Conservation (phyloP, 2,329 filamentous ascomycete genomes). For the Fusarium ramigenum region DNA sequence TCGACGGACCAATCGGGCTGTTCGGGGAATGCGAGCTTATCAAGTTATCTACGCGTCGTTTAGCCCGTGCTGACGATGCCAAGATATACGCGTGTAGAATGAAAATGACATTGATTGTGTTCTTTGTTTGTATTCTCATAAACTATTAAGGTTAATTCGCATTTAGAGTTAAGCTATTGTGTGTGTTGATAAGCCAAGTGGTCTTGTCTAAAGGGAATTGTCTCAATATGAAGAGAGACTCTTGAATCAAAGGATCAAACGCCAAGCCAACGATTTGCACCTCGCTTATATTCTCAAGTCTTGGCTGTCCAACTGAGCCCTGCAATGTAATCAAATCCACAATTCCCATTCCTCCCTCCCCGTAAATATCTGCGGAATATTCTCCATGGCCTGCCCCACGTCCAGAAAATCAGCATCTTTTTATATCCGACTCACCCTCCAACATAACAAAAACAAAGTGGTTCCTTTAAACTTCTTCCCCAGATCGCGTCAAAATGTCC, state of each 20-base stretch:
- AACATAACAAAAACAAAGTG: background rate
- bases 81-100: background rate
- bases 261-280: constrained; percentile 16
- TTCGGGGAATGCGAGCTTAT: background rate
- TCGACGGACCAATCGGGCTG: background rate
- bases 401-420: background rate
- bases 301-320: constrained; percentile 22
- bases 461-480: background rate
- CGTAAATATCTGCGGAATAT: background rate
- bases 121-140: accelerated
- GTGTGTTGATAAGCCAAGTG: accelerated
- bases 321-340: background rate
- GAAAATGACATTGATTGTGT: no score
- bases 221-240: background rate
- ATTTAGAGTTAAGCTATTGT: no score
- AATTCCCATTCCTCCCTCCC: constrained; percentile 1
- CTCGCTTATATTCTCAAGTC: constrained; percentile 15
- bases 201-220: accelerated
- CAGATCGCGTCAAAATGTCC: background rate
- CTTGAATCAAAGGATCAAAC: background rate
- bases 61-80: background rate
- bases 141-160: accelerated
- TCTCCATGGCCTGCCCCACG: background rate
- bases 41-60: background rate
- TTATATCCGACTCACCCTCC: background rate